These are phyloP conservation scores for Coprinopsis cinerea DNA, from an alignment of 768 basidiomycete species.

Conservation along the genomic window DNA sequence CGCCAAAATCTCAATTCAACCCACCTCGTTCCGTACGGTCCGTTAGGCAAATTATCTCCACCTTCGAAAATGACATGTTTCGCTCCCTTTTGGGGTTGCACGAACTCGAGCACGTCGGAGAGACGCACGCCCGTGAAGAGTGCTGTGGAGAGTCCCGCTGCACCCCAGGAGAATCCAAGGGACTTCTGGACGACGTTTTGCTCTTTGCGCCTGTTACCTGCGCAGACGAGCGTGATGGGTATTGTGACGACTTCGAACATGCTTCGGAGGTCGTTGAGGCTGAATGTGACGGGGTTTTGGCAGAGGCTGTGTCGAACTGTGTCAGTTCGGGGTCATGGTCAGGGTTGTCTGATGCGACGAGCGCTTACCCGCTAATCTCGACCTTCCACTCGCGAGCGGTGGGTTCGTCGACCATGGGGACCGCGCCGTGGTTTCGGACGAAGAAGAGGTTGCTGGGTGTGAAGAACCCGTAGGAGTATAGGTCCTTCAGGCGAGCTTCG, in stretches of 20 bases:
- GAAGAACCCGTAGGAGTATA: conserved; percentile 47
- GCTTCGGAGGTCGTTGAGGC: conserved; percentile 37
- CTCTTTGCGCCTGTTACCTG: conserved; percentile 61
- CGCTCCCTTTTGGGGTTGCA: conserved; percentile 31
- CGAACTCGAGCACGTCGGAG: conserved; percentile 44
- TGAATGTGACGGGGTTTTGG: conserved; percentile 28
- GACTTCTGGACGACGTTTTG: conserved; percentile 56
- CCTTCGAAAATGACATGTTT: conserved; percentile 60
- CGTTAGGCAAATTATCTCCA: conserved; percentile 48
- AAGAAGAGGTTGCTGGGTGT: conserved; percentile 49
- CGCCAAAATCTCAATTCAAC: neutral
- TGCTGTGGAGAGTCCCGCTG: conserved; percentile 45
- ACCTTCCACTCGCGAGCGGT: conserved; percentile 39
- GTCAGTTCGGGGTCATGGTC: conserved; percentile 4
- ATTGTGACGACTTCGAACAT: conserved; percentile 49
- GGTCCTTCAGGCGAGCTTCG: conserved; percentile 40
- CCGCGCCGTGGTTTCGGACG: conserved; percentile 61
- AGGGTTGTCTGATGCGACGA: neutral
- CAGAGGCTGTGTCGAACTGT: conserved; percentile 28
- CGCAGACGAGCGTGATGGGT: conserved; percentile 58
- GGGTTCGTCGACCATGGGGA: conserved; percentile 38
- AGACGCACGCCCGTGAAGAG: conserved; percentile 58
- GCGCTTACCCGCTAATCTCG: conserved; percentile 33
- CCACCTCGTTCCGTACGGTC: conserved; percentile 49
- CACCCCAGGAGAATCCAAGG: conserved; percentile 53